Base-by-base conservation (phyloP, 768 basidiomycete genomes). In the Termitomyces sp. region DNA sequence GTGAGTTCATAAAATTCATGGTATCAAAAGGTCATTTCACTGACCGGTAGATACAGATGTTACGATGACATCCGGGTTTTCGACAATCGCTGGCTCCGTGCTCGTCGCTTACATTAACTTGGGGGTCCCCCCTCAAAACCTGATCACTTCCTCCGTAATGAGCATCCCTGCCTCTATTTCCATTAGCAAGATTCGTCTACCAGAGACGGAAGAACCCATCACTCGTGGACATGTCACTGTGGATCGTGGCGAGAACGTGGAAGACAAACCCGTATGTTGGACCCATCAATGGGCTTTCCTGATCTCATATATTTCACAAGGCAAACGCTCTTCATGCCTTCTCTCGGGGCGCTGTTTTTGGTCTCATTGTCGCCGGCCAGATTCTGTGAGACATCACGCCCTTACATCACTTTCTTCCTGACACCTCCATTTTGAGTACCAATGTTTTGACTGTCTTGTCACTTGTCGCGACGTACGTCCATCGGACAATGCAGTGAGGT, bases 101-200 rank as follows among this genome's bases (percentile, higher is more conserved):
- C 81, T 97, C 51, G 80, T 83, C 58, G 94, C 92, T 34, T 96
- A 96, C 72, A 89, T 95, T 70, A 77, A 71, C 64, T 78, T 89
- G 65, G 92, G 89, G 43, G 89, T 93, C 37, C 91, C 91, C 9
- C 72, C 91, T 5, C 82, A 88, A 72, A 94, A 91, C 69, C 79
- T 94, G 29, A 79, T 94, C 67, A 95, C 94, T 2, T 89, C 94
- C 5, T 93, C 92, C 8, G 89, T 96, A 61, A 96, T 96, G 94
- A 91, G 88, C 72, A 96, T 97, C 63, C 95, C 95, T 20, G 95
- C 94, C 0, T 94, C 93, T 14, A 95, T 96, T 71, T 84, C 94
- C 2, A 94, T 96, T 68, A 90, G 88, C 71, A 96, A 96, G 75
- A 79, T 96, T 67, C 91, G 94, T 48, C 65, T 87, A 38, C 94